Conservation (phyloP, 192 early-diverging fungal genomes). For the Gigaspora rosea region DNA sequence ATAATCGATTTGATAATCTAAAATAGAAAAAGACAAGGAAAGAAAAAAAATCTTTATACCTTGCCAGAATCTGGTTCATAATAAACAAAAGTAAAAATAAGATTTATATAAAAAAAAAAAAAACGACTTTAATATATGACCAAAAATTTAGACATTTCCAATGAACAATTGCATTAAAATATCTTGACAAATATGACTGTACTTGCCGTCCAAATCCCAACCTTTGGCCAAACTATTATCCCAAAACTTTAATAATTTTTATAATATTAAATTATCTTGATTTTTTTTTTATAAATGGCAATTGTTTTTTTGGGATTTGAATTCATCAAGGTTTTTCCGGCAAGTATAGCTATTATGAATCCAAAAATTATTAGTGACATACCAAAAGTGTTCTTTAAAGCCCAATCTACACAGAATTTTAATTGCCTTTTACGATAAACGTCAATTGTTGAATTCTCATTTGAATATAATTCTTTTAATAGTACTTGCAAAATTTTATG, state of each 20-base stretch:
- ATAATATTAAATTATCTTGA: too few species aligned
- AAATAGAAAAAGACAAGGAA: not conserved
- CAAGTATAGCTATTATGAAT: not conserved
- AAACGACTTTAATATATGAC: not conserved
- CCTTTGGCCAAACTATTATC: too few species aligned
- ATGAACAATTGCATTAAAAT: not conserved
- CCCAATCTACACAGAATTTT: constrained; percentile 55
- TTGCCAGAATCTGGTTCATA: not conserved
- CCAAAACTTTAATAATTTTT: too few species aligned
- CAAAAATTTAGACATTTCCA: not conserved
- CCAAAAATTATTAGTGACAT: constrained; percentile 3
- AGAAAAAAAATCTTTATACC: not conserved
- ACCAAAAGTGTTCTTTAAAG: constrained; percentile 52
- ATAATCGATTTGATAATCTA: not conserved
- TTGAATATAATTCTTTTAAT: constrained; percentile 34
- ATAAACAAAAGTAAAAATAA: constrained; percentile 7
- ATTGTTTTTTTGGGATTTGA: too few species aligned
- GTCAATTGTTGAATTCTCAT: constrained; percentile 36
- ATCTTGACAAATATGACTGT: too few species aligned
- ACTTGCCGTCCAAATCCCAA: too few species aligned
- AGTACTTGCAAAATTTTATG: constrained; percentile 31
- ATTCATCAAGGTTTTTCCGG: too few species aligned
- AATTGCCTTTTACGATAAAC: constrained; percentile 41
- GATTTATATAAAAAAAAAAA: not conserved
- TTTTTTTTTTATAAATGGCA: too few species aligned